Evolutionary conservation across 768 basidiomycete species (phyloP).

Genomic region (Wakefieldia striispora): DNA sequence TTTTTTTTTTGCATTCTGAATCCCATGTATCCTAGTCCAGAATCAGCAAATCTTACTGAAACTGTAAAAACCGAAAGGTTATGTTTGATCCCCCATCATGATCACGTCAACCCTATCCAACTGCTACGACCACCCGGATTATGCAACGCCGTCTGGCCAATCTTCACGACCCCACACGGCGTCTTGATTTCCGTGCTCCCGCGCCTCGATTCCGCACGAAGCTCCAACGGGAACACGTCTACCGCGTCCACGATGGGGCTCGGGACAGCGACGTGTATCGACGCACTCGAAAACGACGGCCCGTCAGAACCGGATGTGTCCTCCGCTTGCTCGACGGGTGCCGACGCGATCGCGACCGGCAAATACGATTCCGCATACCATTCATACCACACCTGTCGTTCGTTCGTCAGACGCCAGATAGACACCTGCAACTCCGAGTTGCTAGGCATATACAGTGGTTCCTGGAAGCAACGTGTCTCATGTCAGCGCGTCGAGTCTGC

Average conservation of each 20-base stretch:
- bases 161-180: conserved; percentile 64
- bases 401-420: conserved; percentile 91
- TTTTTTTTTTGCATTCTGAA: no score
- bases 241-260: conserved; percentile 75
- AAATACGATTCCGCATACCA: conserved; percentile 97
- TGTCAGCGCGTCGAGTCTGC: background rate
- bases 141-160: conserved; percentile 91
- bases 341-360: conserved; percentile 46
- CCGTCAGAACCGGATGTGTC: conserved; percentile 16
- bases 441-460: conserved; percentile 90
- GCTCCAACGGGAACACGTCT: conserved; percentile 37
- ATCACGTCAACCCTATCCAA: conserved; percentile 74
- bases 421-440: conserved; percentile 91
- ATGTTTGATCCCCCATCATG: background rate
- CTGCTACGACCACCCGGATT: conserved; percentile 89
- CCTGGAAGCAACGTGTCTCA: conserved; percentile 43
- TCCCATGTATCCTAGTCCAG: no score
- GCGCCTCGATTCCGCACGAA: conserved; percentile 10
- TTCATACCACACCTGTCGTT: conserved; percentile 95
- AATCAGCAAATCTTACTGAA: background rate
- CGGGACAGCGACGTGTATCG: conserved; percentile 36
- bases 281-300: conserved; percentile 27
- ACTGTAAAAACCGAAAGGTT: background rate
- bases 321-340: conserved; percentile 15
- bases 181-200: conserved; percentile 17